Percentiles rank a stretch among this genome's conserved stretches.
phyloP scores from a whole-genome alignment of 2,329 filamentous ascomycete genomes.

The Trichoderma koningii region DNA sequence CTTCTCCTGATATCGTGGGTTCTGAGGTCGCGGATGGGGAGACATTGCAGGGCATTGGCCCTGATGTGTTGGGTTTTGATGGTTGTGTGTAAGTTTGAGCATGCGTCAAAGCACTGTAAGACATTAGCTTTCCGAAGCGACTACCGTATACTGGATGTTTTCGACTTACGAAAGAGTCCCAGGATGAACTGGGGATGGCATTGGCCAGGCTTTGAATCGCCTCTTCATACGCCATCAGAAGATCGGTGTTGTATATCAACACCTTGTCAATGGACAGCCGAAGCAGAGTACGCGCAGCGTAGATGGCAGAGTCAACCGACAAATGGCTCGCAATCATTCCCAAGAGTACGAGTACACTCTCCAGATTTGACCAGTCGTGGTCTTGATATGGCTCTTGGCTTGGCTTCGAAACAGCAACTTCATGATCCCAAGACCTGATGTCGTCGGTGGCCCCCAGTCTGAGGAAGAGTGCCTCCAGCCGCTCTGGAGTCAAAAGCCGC shows the following conservation, averaged over 20 bases:
- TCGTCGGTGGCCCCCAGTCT: constrained; percentile 58
- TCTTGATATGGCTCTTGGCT: constrained; percentile 37
- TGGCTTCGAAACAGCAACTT: constrained; percentile 32
- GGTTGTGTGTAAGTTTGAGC: constrained; percentile 48
- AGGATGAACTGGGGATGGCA: constrained; percentile 43
- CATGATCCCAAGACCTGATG: constrained; percentile 39
- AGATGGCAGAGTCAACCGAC: constrained; percentile 39
- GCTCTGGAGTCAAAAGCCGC: constrained; percentile 48
- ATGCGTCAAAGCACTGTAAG: constrained; percentile 50
- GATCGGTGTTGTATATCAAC: constrained; percentile 47
- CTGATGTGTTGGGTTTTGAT: constrained; percentile 55
- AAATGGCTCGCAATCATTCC: constrained; percentile 43
- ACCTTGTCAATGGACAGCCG: constrained; percentile 58
- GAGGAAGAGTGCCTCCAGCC: constrained; percentile 57
- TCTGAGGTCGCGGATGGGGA: constrained; percentile 55
- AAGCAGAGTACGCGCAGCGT: constrained; percentile 51
- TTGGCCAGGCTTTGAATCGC: constrained; percentile 49
- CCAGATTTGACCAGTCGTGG: constrained; percentile 51
- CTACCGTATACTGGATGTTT: constrained; percentile 6
- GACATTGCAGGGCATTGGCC: constrained; percentile 57
- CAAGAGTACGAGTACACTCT: constrained; percentile 49
- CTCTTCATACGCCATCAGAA: constrained; percentile 45
- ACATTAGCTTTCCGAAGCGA: neutral
- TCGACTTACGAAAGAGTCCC: constrained; percentile 49
- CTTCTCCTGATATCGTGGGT: constrained; percentile 65